Base-by-base conservation (phyloP, 345 rosid species). In the Bretschneidera sinensis region DNA sequence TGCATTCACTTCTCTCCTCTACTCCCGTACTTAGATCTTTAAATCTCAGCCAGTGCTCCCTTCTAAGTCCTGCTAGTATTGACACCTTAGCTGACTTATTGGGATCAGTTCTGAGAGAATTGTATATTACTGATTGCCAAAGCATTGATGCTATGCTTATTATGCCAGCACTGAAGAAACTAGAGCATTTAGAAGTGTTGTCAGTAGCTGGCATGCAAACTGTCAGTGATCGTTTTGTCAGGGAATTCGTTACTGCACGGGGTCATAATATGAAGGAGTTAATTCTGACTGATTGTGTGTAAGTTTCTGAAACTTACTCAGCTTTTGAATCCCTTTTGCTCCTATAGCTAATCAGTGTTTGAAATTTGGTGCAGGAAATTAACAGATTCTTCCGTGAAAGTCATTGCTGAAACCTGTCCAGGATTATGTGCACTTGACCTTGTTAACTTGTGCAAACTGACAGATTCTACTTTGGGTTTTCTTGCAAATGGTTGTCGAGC, bases 41-140 rank as follows among this genome's bases (percentile, higher is more conserved):
- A 60, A 87, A 92, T 74, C 86, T 92, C 34, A 85, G 82, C 65
- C 91, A 83, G 63, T 92, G 96, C 71, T 92, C 97, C 34, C 88
- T 87, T 66, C 75, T 92, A 55, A 82, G 95, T 25, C 52, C 81
- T 14, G 47, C 83, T 47, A 65, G 95, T 66, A 71, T 90, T 66
- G 76, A 73, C 52, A 76, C 75, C 68, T 54, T 92, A 58, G 81
- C 92, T 24, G 56, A 77, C 65, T 72, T 75, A 14, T 50, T 87
- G 69, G 95, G 90, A 35, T 80, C 87, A 15, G 73, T 71, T 75
- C 68, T 89, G 57, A 78, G 43, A 73, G 99, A 92, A 75, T 61
- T 92, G 62, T 85, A 80, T 62, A 76, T 92, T 51, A 69, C 84
- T 70, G 96, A 92, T 68, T 92, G 97, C 76, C 94, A 84, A 73